phyloP scores from a whole-genome alignment of 306 rosid species.

The Pterocarpus santalinus region DNA sequence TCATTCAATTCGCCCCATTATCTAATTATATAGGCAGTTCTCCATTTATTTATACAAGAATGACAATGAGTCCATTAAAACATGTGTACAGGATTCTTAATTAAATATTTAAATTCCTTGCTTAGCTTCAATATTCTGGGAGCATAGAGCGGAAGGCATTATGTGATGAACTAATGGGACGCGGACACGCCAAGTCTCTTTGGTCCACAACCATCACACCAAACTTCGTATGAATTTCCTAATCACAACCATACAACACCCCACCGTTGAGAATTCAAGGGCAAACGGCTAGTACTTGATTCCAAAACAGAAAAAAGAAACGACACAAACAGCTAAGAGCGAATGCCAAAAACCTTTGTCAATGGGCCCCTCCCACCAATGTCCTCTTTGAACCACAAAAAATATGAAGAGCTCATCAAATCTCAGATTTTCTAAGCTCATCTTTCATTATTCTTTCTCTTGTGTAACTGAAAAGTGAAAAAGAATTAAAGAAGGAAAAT shows the following conservation, averaged over 20 bases:
- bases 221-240: conserved; percentile 27
- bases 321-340: neutral
- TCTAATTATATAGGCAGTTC: too few relatives aligned
- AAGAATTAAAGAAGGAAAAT: neutral
- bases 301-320: conserved; percentile 20
- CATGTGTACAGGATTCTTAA: neutral
- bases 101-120: neutral
- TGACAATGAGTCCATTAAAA: too few relatives aligned
- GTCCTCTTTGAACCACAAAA: conserved; percentile 40
- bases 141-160: neutral
- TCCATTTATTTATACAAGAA: too few relatives aligned
- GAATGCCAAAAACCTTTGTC: neutral
- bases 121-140: conserved; percentile 7
- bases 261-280: conserved; percentile 36
- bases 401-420: neutral
- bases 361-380: conserved; percentile 28
- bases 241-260: conserved; percentile 46
- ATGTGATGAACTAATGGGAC: conserved; percentile 18
- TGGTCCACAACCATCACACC: conserved; percentile 44
- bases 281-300: conserved; percentile 24
- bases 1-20: too few relatives aligned
- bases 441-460: neutral
- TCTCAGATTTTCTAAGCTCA: neutral
- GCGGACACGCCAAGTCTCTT: conserved; percentile 28
- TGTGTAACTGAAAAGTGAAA: neutral